Percentiles rank a stretch among this genome's conserved stretches.
phyloP scores from a whole-genome alignment of 345 rosid genomes.

The Lepidium africanum region DNA sequence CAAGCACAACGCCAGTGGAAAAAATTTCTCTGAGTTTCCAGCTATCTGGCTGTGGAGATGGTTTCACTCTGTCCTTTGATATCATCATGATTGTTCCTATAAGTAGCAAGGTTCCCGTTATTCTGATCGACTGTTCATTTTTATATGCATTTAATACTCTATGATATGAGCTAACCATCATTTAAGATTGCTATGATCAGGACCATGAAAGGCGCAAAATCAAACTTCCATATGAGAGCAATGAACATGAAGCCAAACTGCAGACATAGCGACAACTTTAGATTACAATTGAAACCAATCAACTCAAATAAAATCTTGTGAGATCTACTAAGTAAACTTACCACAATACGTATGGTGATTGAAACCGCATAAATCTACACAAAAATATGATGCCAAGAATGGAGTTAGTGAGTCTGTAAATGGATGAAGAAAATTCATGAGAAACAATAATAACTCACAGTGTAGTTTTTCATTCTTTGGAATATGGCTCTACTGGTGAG shows the following conservation, averaged over 20 bases:
- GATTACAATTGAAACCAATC: too few relatives aligned
- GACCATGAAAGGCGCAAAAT: conserved; percentile 91
- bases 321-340: conserved; percentile 24
- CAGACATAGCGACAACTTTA: too few relatives aligned
- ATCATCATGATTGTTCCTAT: conserved; percentile 90
- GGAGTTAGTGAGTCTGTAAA: too few relatives aligned
- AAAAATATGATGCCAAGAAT: background rate
- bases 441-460: conserved; percentile 1
- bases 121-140: background rate
- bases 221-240: conserved; percentile 44
- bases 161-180: conserved; percentile 39
- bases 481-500: conserved; percentile 89
- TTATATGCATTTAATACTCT: background rate
- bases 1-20: conserved; percentile 70
- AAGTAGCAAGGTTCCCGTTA: background rate
- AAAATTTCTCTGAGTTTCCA: conserved; percentile 89
- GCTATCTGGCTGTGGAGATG: conserved; percentile 85
- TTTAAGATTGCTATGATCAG: conserved; percentile 82
- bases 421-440: background rate
- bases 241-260: too few relatives aligned
- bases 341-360: conserved; percentile 87
- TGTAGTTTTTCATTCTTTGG: conserved; percentile 97
- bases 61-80: conserved; percentile 80
- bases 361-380: conserved; percentile 93
- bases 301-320: too few relatives aligned